phyloP scores from a whole-genome alignment of 2,329 filamentous ascomycete genomes.

The Alternaria infectoria region DNA sequence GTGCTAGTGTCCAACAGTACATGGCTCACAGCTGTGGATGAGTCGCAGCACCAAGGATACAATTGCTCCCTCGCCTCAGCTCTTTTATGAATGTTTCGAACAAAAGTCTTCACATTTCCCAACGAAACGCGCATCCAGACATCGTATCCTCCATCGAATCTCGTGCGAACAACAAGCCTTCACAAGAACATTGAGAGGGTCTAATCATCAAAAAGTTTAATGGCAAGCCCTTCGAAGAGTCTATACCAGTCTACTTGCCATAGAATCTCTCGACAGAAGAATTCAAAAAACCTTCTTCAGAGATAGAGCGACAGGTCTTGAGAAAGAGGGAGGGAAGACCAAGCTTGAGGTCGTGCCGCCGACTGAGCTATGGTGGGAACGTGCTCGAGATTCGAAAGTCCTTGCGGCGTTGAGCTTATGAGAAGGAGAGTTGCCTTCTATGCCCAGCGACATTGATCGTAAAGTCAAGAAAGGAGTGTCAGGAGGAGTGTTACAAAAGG shows the following conservation, averaged over 20 bases:
- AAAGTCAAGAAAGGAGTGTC: constrained; percentile 10
- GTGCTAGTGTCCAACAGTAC: background rate
- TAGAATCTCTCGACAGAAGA: constrained; percentile 50
- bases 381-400: constrained; percentile 61
- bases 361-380: constrained; percentile 61
- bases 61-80: background rate
- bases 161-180: background rate
- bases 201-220: constrained; percentile 4
- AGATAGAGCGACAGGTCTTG: constrained; percentile 62
- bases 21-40: background rate
- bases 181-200: background rate
- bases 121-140: background rate
- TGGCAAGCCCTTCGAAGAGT: constrained; percentile 27
- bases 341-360: constrained; percentile 62
- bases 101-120: background rate
- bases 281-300: constrained; percentile 40
- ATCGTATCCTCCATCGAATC: background rate
- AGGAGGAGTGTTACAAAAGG: background rate
- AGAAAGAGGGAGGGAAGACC: constrained; percentile 64
- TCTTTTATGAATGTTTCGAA: background rate
- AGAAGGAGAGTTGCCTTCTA: constrained; percentile 51
- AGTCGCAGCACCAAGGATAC: background rate
- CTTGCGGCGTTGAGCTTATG: constrained; percentile 62
- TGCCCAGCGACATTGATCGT: constrained; percentile 21
- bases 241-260: constrained; percentile 52